Evolutionary conservation across 2,329 filamentous ascomycete genomes (phyloP).

Genomic region (Trichophaea hybrida): DNA sequence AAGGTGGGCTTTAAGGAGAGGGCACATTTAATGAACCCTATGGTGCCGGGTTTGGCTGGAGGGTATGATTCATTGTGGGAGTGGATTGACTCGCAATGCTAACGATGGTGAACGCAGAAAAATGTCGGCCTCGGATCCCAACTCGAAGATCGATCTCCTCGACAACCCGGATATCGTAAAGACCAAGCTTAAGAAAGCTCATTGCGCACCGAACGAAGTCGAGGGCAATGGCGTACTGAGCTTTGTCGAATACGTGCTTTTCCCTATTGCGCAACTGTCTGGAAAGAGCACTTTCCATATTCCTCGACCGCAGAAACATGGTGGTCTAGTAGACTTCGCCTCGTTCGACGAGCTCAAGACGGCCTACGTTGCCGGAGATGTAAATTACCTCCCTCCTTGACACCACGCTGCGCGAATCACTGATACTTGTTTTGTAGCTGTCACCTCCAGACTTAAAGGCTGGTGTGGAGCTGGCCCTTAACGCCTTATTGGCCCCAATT

Average conservation of each 20-base stretch:
- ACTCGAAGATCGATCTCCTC: slow-evolving; percentile 88
- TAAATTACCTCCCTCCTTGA: slow-evolving; percentile 32
- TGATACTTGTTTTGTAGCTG: slow-evolving; percentile 36
- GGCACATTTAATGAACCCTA: slow-evolving; percentile 65
- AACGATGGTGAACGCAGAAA: slow-evolving; percentile 13
- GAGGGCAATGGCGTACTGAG: slow-evolving; percentile 78
- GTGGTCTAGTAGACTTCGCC: slow-evolving; percentile 42
- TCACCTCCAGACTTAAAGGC: slow-evolving; percentile 79
- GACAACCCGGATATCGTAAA: slow-evolving; percentile 59
- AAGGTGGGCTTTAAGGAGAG: slow-evolving; percentile 71
- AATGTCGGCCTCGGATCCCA: slow-evolving; percentile 32
- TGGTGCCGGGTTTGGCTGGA: slow-evolving; percentile 68
- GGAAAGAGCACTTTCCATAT: slow-evolving; percentile 31
- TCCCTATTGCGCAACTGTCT: slow-evolving; percentile 58
- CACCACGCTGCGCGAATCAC: neutral
- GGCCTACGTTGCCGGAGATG: slow-evolving; percentile 66
- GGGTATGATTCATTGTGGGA: slow-evolving; percentile 9
- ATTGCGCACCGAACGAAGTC: slow-evolving; percentile 57
- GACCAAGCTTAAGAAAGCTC: slow-evolving; percentile 77
- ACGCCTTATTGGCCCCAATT: slow-evolving; percentile 62
- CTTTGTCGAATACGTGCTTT: slow-evolving; percentile 73
- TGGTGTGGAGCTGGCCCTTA: slow-evolving; percentile 61
- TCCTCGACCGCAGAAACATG: slow-evolving; percentile 23
- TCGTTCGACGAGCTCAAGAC: slow-evolving; percentile 58
- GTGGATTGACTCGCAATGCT: neutral